Evolutionary conservation across 768 basidiomycete species (phyloP).

Genomic region (Cyathus striatus): DNA sequence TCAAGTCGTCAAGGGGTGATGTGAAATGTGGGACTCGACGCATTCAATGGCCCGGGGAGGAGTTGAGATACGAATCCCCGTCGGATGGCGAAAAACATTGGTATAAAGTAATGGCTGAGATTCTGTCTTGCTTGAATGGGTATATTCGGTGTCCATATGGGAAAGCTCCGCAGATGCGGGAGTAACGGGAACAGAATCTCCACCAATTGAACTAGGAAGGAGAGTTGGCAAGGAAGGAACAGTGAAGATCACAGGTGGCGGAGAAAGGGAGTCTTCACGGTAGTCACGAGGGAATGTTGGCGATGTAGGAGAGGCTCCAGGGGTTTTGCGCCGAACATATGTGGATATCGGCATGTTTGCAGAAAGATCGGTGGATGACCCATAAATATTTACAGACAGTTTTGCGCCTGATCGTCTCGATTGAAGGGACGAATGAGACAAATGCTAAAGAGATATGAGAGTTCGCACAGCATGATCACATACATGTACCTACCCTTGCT

Average conservation of each 20-base stretch:
- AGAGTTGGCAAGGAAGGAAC: constrained; percentile 63
- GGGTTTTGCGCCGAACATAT: constrained; percentile 76
- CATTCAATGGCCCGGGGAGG: constrained; percentile 28
- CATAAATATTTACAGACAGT: constrained; percentile 43
- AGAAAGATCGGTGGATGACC: constrained; percentile 44
- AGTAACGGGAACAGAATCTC: constrained; percentile 38
- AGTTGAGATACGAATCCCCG: constrained; percentile 41
- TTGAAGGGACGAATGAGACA: constrained; percentile 39
- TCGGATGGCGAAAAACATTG: constrained; percentile 29
- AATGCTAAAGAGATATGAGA: constrained; percentile 18
- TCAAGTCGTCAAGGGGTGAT: constrained; percentile 21
- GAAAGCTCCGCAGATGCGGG: constrained; percentile 24
- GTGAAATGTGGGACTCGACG: constrained; percentile 21
- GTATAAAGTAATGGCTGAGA: constrained; percentile 22
- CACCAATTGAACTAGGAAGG: constrained; percentile 37
- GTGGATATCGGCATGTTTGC: constrained; percentile 75
- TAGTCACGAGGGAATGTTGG: constrained; percentile 52
- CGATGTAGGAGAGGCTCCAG: constrained; percentile 66
- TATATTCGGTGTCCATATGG: constrained; percentile 7
- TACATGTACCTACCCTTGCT: constrained; percentile 13
- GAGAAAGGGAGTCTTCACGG: constrained; percentile 30
- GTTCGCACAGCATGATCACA: background rate
- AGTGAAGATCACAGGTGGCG: constrained; percentile 44
- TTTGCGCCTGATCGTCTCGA: constrained; percentile 39
- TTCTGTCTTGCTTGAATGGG: constrained; percentile 12